phyloP scores from a whole-genome alignment of 2,329 filamentous ascomycete species.

The Cladosporium phlei region DNA sequence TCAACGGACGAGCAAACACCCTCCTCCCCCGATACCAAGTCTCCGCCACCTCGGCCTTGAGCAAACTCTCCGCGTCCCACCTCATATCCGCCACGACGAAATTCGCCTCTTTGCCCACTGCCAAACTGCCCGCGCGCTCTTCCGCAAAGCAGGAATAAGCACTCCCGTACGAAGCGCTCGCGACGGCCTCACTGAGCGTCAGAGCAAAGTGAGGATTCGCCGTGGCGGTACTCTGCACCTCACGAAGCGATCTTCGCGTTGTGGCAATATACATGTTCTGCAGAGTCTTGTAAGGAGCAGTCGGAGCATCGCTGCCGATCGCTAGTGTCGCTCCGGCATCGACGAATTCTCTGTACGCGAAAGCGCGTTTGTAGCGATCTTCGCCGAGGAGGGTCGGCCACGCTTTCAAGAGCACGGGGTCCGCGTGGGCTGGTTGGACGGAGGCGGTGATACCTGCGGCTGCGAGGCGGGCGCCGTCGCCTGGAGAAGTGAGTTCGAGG shows the following conservation, averaged over 20 bases:
- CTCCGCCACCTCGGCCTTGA: conserved; percentile 1
- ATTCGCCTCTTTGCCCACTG: conserved; percentile 52
- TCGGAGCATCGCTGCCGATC: conserved; percentile 57
- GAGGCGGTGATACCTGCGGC: conserved; percentile 69
- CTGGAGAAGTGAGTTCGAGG: conserved; percentile 53
- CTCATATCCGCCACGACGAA: conserved; percentile 42
- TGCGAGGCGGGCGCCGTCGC: conserved; percentile 55
- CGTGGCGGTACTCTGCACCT: conserved; percentile 37
- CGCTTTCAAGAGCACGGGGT: conserved; percentile 60
- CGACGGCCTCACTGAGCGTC: conserved; percentile 50
- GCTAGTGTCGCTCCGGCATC: conserved; percentile 52
- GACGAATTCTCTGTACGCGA: conserved; percentile 59
- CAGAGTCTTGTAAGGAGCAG: conserved; percentile 52
- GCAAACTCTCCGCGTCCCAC: conserved; percentile 1
- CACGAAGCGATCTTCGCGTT: conserved; percentile 52
- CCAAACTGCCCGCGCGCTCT: conserved; percentile 48
- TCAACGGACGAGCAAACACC: conserved; percentile 1
- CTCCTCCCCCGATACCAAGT: background rate
- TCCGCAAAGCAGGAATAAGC: conserved; percentile 59
- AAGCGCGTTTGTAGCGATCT: conserved; percentile 53
- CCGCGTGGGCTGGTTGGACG: conserved; percentile 90
- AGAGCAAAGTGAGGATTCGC: conserved; percentile 48
- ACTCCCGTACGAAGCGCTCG: conserved; percentile 51
- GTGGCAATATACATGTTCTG: conserved; percentile 57
- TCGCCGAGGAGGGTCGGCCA: conserved; percentile 56